Base-by-base conservation (phyloP, 2,329 filamentous ascomycete genomes). In the Colletotrichum sp. region DNA sequence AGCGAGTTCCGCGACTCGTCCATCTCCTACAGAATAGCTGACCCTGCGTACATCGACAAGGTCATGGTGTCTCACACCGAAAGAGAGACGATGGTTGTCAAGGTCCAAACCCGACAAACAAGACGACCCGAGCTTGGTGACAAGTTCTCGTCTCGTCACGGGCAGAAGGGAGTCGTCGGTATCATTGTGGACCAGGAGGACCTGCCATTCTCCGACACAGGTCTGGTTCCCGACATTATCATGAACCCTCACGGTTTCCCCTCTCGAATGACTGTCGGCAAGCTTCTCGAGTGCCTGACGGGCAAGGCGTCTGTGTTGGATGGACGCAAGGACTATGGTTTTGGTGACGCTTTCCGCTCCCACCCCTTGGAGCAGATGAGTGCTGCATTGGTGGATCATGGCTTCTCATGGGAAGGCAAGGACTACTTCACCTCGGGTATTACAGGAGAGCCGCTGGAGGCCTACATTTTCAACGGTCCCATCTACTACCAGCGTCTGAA, bases 161-260 rank as follows among this genome's bases (percentile, higher is more conserved):
- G 97, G 24, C 97, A 99, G 82, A 99, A 99, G 85, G 97, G 97
- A 87, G 97, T 99, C 24, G 96, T 98, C 2, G 97, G 97, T 72
- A 96, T 99, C 80, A 98, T 99, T 74, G 96, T 96, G 21, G 95
- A 98, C 77, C 96, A 99, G 86, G 96, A 97, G 82, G 97, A 99
- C 83, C 94, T 99, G 92, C 97, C 97, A 0, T 99, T 99, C 87
- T 94, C 94, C 43, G 97, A 99, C 85, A 88, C 90, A 68, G 98
- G 97, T 3, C 92, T 99, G 79, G 94, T 93, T n/a, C 97, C 97
- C 0, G 97, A 99, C 85, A 98, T 99, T 79, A 99, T 99, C 91
- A 99, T 99, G 97, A 99, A 99, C 88, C 97, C 98, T 1, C 97
- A 99, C 87, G 97, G 97, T 93, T 99, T 99, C 90, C 97, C 97